phyloP scores from a whole-genome alignment of 352 stramenopile genomes.

The Phytopythium sindhum region DNA sequence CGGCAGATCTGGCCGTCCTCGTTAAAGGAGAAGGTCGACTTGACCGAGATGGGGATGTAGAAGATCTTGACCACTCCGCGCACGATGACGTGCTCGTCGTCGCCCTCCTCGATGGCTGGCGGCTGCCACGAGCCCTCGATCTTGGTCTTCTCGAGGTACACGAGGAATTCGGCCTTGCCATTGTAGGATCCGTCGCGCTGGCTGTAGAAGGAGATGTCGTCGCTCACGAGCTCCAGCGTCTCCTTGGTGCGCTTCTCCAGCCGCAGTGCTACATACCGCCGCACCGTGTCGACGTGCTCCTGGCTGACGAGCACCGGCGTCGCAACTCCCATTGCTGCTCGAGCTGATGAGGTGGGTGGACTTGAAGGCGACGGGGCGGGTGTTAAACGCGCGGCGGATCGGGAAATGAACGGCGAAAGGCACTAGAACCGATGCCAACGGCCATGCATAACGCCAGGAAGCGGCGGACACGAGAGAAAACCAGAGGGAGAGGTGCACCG shows the following conservation, averaged over 20 bases:
- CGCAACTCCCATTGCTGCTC: conserved; percentile 25
- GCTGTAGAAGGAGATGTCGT: conserved; percentile 52
- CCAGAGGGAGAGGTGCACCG: not conserved
- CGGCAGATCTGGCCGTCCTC: conserved; percentile 36
- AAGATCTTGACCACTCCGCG: conserved; percentile 52
- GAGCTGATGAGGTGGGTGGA: too few species aligned
- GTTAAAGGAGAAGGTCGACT: conserved; percentile 43
- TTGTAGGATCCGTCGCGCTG: conserved; percentile 44
- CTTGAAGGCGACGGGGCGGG: not conserved
- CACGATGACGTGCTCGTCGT: conserved; percentile 44
- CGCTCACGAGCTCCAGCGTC: conserved; percentile 47
- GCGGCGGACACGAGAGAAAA: not conserved
- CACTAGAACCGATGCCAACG: not conserved
- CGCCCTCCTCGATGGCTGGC: conserved; percentile 35
- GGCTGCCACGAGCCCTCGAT: conserved; percentile 40
- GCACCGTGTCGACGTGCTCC: conserved; percentile 39
- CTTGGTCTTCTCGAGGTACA: conserved; percentile 54
- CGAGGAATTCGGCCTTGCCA: conserved; percentile 35
- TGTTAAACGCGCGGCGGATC: conserved; percentile 10
- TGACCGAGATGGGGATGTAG: conserved; percentile 50
- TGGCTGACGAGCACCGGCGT: conserved; percentile 17
- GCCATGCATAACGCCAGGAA: not conserved
- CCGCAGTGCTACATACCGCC: conserved; percentile 37
- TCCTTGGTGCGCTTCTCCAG: conserved; percentile 35
- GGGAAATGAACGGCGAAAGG: conserved; percentile 9